Percentiles rank a stretch among this genome's conserved stretches.
phyloP scores from a whole-genome alignment of 176 grass and related monocot genomes.

The Thalia dealbata region DNA sequence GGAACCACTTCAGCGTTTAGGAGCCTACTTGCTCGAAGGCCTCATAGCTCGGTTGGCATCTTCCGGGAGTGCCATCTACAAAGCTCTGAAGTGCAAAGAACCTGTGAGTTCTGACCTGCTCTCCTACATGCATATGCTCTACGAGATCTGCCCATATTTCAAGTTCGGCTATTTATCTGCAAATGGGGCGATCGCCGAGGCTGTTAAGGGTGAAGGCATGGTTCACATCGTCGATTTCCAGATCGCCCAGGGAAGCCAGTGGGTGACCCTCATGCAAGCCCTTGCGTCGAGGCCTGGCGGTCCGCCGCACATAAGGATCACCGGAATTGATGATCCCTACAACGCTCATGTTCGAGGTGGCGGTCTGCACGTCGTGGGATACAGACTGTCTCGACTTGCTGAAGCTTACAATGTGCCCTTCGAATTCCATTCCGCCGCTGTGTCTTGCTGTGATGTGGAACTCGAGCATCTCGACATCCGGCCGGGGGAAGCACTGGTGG shows the following conservation, averaged over 20 bases:
- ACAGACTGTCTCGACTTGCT: slow-evolving; percentile 4
- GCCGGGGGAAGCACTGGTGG: slow-evolving; percentile 1
- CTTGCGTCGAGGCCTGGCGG: slow-evolving; percentile 7
- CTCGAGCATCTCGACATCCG: slow-evolving; percentile 1
- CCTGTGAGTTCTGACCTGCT: slow-evolving; percentile 11
- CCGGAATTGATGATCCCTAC: slow-evolving; percentile 3
- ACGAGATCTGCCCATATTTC: slow-evolving; percentile 17
- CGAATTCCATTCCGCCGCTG: neutral
- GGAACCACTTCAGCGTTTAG: slow-evolving; percentile 7
- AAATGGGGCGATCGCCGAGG: slow-evolving; percentile 15
- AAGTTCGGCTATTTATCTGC: slow-evolving; percentile 21
- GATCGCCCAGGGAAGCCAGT: slow-evolving; percentile 19
- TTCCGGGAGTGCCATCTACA: slow-evolving; percentile 20
- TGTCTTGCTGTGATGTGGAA: slow-evolving; percentile 6
- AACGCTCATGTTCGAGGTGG: slow-evolving; percentile 8
- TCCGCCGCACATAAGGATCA: slow-evolving; percentile 6
- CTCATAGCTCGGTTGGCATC: slow-evolving; percentile 9
- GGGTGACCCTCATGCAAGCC: slow-evolving; percentile 17
- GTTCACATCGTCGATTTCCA: slow-evolving; percentile 21
- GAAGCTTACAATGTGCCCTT: slow-evolving; percentile 1
- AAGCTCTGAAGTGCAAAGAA: slow-evolving; percentile 15
- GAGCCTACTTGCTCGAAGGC: slow-evolving; percentile 20
- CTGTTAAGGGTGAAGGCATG: slow-evolving; percentile 12
- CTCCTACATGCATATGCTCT: slow-evolving; percentile 20
- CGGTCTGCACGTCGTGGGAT: slow-evolving; percentile 9